Conservation (phyloP, 305 asterid genomes). For the Fraxinus sp. region DNA sequence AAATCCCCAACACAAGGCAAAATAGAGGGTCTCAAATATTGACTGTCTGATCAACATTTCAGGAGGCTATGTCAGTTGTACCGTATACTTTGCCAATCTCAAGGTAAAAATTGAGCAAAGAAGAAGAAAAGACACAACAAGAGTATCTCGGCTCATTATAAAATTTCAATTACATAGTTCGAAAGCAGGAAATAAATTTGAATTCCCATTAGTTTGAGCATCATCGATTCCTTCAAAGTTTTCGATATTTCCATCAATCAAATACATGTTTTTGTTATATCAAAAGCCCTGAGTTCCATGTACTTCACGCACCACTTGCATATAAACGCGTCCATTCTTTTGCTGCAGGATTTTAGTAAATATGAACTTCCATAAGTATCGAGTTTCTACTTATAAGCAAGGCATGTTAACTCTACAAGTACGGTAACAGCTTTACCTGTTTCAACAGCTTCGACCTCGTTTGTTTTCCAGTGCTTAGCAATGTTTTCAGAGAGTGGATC, state of each 20-base stretch:
- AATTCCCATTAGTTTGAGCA: slow-evolving; percentile 30
- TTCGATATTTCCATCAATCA: slow-evolving; percentile 30
- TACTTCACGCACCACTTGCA: slow-evolving; percentile 55
- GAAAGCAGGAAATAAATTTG: slow-evolving; percentile 23
- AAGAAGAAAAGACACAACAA: background rate
- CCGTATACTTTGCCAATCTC: background rate
- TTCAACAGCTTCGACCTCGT: slow-evolving; percentile 92
- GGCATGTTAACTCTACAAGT: background rate
- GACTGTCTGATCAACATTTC: background rate
- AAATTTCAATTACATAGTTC: slow-evolving; percentile 1
- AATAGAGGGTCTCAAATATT: background rate
- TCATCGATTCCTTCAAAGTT: slow-evolving; percentile 33
- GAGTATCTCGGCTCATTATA: background rate
- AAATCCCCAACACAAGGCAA: background rate
- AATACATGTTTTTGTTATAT: slow-evolving; percentile 37
- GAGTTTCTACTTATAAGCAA: background rate
- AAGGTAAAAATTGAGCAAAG: background rate
- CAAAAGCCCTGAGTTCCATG: slow-evolving; percentile 21
- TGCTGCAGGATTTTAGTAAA: slow-evolving; percentile 38
- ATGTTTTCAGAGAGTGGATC: slow-evolving; percentile 95
- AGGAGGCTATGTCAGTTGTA: background rate
- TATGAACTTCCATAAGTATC: background rate
- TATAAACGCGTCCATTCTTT: slow-evolving; percentile 69
- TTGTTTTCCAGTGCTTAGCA: slow-evolving; percentile 97
- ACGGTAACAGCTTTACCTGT: slow-evolving; percentile 49